Conservation (phyloP, 495 filamentous ascomycete genomes). For the Evernia prunastri region DNA sequence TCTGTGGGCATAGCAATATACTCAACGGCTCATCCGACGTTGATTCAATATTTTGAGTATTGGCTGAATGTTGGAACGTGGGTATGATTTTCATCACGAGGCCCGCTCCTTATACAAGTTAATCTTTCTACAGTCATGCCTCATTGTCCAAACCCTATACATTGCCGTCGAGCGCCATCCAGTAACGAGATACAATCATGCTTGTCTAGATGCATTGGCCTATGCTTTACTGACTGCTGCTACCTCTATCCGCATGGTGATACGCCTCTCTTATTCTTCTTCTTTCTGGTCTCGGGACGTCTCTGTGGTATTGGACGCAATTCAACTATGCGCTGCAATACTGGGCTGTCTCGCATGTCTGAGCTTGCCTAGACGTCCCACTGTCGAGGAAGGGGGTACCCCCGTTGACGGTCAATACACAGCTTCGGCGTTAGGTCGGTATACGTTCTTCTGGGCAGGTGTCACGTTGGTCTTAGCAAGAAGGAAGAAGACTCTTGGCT, state of each 20-base stretch:
- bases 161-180: slow-evolving; percentile 15
- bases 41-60: slow-evolving; percentile 31
- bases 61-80: slow-evolving; percentile 41
- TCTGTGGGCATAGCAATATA: slow-evolving; percentile 42
- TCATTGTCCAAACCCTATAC: slow-evolving; percentile 19
- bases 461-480: slow-evolving; percentile 47
- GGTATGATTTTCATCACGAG: slow-evolving; percentile 36
- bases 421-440: slow-evolving; percentile 52
- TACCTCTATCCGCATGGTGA: slow-evolving; percentile 15
- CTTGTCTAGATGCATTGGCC: slow-evolving; percentile 10
- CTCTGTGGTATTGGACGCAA: background rate
- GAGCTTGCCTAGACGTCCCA: slow-evolving; percentile 59
- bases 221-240: slow-evolving; percentile 28
- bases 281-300: slow-evolving; percentile 10
- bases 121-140: slow-evolving; percentile 15
- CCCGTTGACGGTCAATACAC: slow-evolving; percentile 60
- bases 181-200: slow-evolving; percentile 4
- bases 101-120: background rate
- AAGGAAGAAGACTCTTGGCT: slow-evolving; percentile 49
- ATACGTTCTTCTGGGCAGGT: slow-evolving; percentile 58
- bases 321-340: slow-evolving; percentile 26
- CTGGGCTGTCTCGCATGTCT: slow-evolving; percentile 33
- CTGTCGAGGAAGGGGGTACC: slow-evolving; percentile 50
- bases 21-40: slow-evolving; percentile 30
- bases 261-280: background rate